Evolutionary conservation across 2,329 filamentous ascomycete genomes (phyloP), one percentile per base, ranked within the genome.

Genomic region (Arthrobotrys pseudoclavata): DNA sequence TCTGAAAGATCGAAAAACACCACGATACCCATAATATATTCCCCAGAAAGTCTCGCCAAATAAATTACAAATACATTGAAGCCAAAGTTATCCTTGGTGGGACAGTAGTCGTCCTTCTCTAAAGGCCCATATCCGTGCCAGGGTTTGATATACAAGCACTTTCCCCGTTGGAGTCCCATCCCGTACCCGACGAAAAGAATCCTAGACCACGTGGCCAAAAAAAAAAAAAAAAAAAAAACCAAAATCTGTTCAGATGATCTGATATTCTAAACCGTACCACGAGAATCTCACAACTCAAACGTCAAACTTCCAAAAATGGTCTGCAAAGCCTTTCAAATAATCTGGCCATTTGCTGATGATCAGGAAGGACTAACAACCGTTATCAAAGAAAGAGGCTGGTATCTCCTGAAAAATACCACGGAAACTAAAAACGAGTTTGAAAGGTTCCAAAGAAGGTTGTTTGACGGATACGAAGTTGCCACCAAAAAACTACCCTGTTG

Each of bases 101-200:
- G 22, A 37, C 26, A 26, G 31, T 29, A 40, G 55, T 60, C 12
- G 13, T 31, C 12, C 40, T 40, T 31, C 80, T 81, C 47, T 81
- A 82, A 45, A 3, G 79, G 80, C 42, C 81, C 82, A 63, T 82
- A 82, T 5, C 81, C 82, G 69, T 82, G 81, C 81, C 82, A 81
- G n/a, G 81, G 80, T 55, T 82, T 82, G 9, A 80, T 76, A 24
- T 4, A 42, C 20, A 7, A 60, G 34, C 55, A 60, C 55, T 60
- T 60, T 60, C 55, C 55, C 34, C 24, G 55, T 60, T 60, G 20
- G 34, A 60, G 42, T 50, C 55, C n/a, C 12, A 60, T 50, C 55
- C n/a, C 12, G 55, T 40, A 60, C 55, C 55, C 55, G 34, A 60
- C 55, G 55, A 26, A 15, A 42, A 42, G 22, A 40, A 15, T 15